These are phyloP conservation scores for Fusarium sp. DNA, from an alignment of 2,329 filamentous ascomycete genomes.

Conservation along the genomic window DNA sequence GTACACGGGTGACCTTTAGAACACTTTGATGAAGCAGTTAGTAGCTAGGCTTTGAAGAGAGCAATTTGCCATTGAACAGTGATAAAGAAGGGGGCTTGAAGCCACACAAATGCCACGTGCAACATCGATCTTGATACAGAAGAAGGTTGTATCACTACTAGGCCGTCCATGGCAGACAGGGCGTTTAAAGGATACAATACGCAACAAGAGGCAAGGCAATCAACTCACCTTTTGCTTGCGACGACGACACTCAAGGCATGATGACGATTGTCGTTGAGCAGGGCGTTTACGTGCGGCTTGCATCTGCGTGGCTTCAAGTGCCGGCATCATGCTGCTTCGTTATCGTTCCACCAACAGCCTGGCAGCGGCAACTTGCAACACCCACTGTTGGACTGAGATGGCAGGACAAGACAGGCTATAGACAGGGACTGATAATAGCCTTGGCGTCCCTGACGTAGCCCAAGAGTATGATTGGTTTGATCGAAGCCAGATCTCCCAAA, in stretches of 20 bases:
- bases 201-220: background rate
- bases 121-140: background rate
- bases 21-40: conserved; percentile 58
- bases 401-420: conserved; percentile 13
- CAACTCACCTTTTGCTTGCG: conserved; percentile 65
- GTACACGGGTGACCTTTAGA: conserved; percentile 68
- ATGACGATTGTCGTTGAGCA: conserved; percentile 55
- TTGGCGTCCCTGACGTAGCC: conserved; percentile 7
- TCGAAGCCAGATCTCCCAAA: conserved; percentile 1
- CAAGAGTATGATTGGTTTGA: conserved; percentile 18
- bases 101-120: background rate
- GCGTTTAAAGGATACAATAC: background rate
- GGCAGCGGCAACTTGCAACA: conserved; percentile 22
- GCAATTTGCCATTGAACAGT: background rate
- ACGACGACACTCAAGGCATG: conserved; percentile 66
- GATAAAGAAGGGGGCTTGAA: background rate
- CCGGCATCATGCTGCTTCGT: conserved; percentile 35
- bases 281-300: conserved; percentile 42
- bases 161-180: background rate
- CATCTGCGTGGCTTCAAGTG: conserved; percentile 36
- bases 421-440: background rate
- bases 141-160: background rate
- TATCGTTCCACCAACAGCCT: conserved; percentile 23
- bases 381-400: conserved; percentile 2
- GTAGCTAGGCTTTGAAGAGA: background rate